A percentile compares a stretch with the other conserved stretches of the same genome.
Evolutionary conservation across 225 moss, liverwort and hornwort genomes (phyloP).

Genomic region (Pseudoscleropodium purum): DNA sequence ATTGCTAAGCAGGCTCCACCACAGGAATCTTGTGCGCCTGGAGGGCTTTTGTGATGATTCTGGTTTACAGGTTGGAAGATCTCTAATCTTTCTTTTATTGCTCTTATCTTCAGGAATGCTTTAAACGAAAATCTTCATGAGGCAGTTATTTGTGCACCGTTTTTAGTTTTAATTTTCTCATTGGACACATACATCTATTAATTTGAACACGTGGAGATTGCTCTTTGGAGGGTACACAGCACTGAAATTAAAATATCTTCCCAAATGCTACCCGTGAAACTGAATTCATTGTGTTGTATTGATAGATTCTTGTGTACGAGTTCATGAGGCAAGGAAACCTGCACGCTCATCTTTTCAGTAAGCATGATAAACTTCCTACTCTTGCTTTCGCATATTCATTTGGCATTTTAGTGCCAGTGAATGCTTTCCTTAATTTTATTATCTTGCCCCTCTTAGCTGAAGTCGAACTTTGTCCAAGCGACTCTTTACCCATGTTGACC

Average conservation of each 20-base stretch:
- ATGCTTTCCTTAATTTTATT: neutral
- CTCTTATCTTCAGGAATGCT: neutral
- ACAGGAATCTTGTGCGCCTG: constrained; percentile 11
- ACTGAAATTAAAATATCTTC: neutral
- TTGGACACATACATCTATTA: neutral
- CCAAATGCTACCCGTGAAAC: neutral
- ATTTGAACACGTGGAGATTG: neutral
- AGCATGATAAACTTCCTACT: neutral
- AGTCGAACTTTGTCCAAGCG: neutral
- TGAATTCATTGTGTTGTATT: neutral
- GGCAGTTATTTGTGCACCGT: neutral
- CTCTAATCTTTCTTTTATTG: neutral
- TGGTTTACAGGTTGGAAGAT: constrained; percentile 10
- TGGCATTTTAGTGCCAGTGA: neutral
- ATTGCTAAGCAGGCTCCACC: constrained; percentile 25
- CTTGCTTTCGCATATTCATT: neutral
- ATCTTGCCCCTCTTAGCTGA: neutral
- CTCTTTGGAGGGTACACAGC: neutral
- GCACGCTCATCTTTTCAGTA: constrained; percentile 43
- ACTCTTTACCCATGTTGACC: neutral
- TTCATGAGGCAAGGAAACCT: constrained; percentile 50
- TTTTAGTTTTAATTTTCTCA: neutral
- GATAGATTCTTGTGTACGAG: constrained; percentile 59
- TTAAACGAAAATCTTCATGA: neutral
- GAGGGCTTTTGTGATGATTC: constrained; percentile 32